Evolutionary conservation across 768 basidiomycete species (phyloP), one percentile per base, ranked within the genome.

Genomic region (Panellus pusillus): DNA sequence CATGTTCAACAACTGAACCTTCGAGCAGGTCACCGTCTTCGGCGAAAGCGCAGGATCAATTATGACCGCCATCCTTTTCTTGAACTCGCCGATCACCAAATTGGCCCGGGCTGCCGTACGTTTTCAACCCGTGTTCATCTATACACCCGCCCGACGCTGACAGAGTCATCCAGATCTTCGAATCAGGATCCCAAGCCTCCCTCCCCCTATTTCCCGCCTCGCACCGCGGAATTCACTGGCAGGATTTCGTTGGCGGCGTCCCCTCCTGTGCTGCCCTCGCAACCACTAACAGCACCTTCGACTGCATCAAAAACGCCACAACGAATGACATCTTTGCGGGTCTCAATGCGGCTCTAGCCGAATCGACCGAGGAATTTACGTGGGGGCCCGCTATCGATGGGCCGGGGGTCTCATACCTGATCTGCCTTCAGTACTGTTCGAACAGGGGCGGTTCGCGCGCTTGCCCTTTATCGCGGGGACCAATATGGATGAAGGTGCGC

Each of bases 1-100:
- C 5, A 15, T 9, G 13, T 5, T 24, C 18, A 31, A 46, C 14
- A 11, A 35, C 2, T 47, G 2, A 38, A 45, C 14, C 13, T 15
- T 17, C n/a, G 6, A 42, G 7, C 44, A 75, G 70, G 75, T 80
- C 2, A 79, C 76, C 0, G 64, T 74, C 6, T 74, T 75, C 46
- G 80, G 80, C 4, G 70, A 80, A 59, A 75, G 72, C n/a, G 79
- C 80, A 0, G 80, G 80, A 0, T 71, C 79, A 1, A 74, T 76
- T 18, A 70, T 69, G 62, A 74, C 72, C 18, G 62, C 71, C 1
- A 57, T 72, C 48, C 70, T 74, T 4, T 68, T 68, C 50, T 57
- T 77, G 28, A 68, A 71, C 53, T 65, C 71, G 2, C 55, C 61
- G 1, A 38, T 76, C 20, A 39, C 44, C 8, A 44, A 54, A 15